These are phyloP conservation scores for Naganishia randhawae DNA, from an alignment of 768 basidiomycete species.

Conservation along the genomic window DNA sequence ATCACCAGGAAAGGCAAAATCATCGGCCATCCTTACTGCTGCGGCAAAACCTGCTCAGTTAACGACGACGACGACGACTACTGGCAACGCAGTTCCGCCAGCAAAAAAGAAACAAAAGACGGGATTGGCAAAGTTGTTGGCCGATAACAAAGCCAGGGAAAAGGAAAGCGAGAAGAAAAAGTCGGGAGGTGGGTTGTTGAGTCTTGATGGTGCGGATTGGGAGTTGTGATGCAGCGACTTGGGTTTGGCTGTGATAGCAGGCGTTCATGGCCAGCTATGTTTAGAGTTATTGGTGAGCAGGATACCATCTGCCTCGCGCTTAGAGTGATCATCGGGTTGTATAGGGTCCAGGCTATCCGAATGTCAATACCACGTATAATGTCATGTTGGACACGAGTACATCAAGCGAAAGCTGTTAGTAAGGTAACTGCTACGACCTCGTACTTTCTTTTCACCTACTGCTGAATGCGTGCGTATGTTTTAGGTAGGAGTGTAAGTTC, in stretches of 20 bases:
- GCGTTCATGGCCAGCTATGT: too few species aligned
- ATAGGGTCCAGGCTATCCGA: too few species aligned
- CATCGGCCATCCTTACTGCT: neutral
- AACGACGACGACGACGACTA: constrained; percentile 18
- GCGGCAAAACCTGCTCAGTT: neutral
- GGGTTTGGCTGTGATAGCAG: neutral
- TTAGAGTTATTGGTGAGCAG: too few species aligned
- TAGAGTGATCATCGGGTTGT: too few species aligned
- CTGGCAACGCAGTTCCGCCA: constrained; percentile 3
- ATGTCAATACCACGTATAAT: too few species aligned
- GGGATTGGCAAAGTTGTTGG: constrained; percentile 28
- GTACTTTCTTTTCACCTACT: too few species aligned
- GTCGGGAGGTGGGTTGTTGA: neutral
- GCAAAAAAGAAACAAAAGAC: constrained; percentile 30
- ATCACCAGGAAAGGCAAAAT: neutral
- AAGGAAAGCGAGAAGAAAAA: constrained; percentile 20
- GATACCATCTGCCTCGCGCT: too few species aligned
- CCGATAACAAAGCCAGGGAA: constrained; percentile 24
- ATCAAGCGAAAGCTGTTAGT: too few species aligned
- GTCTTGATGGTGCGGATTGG: constrained; percentile 16
- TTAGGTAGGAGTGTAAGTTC: too few species aligned
- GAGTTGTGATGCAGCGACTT: neutral
- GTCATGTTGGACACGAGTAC: too few species aligned
- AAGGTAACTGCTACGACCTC: too few species aligned
- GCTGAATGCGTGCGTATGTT: too few species aligned